Evolutionary conservation across 495 filamentous ascomycete genomes (phyloP), one percentile per base, ranked within the genome.

Genomic region (Tuber calosporum): DNA sequence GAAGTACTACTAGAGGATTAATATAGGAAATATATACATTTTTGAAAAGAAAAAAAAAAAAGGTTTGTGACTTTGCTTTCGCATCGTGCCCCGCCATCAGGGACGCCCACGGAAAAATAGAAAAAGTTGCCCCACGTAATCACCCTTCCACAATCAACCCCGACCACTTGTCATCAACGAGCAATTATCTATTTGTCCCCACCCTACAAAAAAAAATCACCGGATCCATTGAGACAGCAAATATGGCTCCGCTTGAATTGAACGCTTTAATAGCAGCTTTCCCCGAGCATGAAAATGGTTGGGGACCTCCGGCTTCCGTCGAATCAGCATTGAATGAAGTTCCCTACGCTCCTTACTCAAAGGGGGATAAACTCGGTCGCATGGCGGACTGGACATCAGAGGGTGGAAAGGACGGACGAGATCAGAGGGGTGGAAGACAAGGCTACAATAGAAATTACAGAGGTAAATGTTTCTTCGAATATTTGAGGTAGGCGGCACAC

Each of bases 351-450:
- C 94, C 96, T 67, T 99, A 93, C 85, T 97, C 93, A 74, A 99
- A 99, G 86, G 93, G 93, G 79, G 95, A 99, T 86, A 99, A 98
- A 86, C 86, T 99, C 39, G 95, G 96, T 71, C 93, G 95, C 77
- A 99, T 99, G 95, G 95, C 95, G 30, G 95, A 99, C 84, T 99
- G 96, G 96, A 96, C 94, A 15, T 82, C 90, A n/a, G 95, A 97
- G 77, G 74, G 53, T 67, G 89, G 91, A 77, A 97, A 97, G 84
- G 94, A 96, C 76, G 84, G 87, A 20, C 84, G 90, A 74, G 89
- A 93, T 73, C 70, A 75, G 36, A 86, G 94, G 68, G 90, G 90
- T 67, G 91, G 93, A 69, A 85, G 95, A 80, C 90, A 92, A 81
- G 91, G 92, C 74, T 97, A 96, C 83, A 93, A 95, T 82, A 85